Percentiles rank a stretch among this genome's conserved stretches.
Conservation (phyloP, 495 filamentous ascomycete species). For the Aspergillus olivimuriae region DNA sequence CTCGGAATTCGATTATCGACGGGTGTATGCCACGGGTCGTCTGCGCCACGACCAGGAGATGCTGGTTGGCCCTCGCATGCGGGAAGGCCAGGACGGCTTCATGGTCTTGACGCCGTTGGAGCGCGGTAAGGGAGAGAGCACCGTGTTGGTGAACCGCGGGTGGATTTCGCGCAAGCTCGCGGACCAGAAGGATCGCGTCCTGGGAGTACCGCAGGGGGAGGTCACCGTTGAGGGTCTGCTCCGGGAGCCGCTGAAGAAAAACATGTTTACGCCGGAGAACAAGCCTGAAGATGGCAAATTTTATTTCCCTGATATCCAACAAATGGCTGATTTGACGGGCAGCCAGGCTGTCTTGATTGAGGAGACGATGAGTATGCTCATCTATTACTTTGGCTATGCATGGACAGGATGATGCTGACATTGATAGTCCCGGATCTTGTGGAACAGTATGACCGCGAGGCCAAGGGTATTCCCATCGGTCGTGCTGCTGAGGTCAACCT, state of each 20-base stretch:
- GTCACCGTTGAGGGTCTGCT: conserved; percentile 79
- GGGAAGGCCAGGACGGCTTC: conserved; percentile 84
- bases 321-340: conserved; percentile 85
- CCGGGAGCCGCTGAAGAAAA: conserved; percentile 89
- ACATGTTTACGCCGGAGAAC: conserved; percentile 93
- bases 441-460: conserved; percentile 59
- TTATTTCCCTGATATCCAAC: conserved; percentile 87
- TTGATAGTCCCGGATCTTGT: conserved; percentile 68
- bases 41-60: conserved; percentile 90
- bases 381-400: too few species aligned
- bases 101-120: conserved; percentile 88
- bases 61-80: conserved; percentile 85
- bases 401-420: too few species aligned
- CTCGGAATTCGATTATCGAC: conserved; percentile 85
- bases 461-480: conserved; percentile 88
- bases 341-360: conserved; percentile 93
- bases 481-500: conserved; percentile 85
- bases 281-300: conserved; percentile 74
- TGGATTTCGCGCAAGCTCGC: conserved; percentile 75
- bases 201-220: conserved; percentile 55
- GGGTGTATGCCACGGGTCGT: conserved; percentile 67
- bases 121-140: conserved; percentile 53
- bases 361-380: conserved; percentile 75
- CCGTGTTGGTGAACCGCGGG: conserved; percentile 77
- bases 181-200: conserved; percentile 52